Evolutionary conservation across 139 green algal species (phyloP).

Genomic region (Penium margaritaceum): DNA sequence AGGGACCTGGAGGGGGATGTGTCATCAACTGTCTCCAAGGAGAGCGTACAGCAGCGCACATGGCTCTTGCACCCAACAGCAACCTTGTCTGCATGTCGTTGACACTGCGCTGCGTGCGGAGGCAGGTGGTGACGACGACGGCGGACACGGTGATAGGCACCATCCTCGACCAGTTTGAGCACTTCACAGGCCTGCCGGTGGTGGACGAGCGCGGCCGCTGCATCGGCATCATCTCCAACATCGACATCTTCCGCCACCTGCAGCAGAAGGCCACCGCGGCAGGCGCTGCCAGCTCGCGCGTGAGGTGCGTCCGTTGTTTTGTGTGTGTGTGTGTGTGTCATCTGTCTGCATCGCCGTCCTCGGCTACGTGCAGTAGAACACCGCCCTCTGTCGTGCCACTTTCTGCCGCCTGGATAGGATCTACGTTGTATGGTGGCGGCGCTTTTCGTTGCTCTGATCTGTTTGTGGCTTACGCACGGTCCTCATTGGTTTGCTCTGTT

Average conservation of each 20-base stretch:
- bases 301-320: no score
- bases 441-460: neutral
- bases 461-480: no score
- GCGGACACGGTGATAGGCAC: constrained; percentile 14
- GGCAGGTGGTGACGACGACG: constrained; percentile 20
- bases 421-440: no score
- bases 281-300: no score
- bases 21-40: no score
- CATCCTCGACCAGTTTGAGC: constrained; percentile 23
- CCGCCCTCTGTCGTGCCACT: neutral
- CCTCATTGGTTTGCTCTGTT: no score
- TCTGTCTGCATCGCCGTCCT: no score
- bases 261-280: no score
- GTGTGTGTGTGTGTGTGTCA: neutral
- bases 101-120: neutral
- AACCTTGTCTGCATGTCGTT: neutral
- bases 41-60: neutral
- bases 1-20: neutral
- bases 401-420: neutral
- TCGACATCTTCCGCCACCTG: constrained; percentile 40
- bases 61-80: neutral
- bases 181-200: constrained; percentile 38
- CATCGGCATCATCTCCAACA: constrained; percentile 32
- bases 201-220: constrained; percentile 24
- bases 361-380: no score